These are phyloP conservation scores for Moringa oleifera DNA, from an alignment of 345 rosid genomes.

Conservation along the genomic window DNA sequence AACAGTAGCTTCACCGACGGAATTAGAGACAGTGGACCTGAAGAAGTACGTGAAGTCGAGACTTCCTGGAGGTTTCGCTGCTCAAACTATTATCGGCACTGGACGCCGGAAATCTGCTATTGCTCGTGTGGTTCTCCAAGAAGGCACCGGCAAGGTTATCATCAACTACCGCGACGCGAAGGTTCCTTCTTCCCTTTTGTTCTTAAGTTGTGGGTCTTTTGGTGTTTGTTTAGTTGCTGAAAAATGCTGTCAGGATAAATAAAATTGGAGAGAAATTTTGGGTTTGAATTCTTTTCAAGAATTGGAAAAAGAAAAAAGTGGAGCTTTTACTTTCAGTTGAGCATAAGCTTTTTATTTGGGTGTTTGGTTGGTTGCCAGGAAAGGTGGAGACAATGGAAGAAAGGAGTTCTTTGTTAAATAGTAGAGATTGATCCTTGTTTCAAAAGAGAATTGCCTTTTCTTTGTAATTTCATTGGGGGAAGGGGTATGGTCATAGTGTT, in stretches of 20 bases:
- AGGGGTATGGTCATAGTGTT: not conserved
- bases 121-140: slow-evolving; percentile 91
- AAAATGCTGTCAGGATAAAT: not conserved
- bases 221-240: not conserved
- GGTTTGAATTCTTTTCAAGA: no score
- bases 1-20: slow-evolving; percentile 42
- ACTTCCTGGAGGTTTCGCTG: slow-evolving; percentile 91
- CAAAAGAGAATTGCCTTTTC: not conserved
- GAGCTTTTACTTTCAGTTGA: no score
- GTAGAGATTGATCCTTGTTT: not conserved
- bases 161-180: slow-evolving; percentile 86
- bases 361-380: not conserved
- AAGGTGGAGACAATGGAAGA: not conserved
- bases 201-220: no score
- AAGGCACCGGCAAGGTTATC: slow-evolving; percentile 79
- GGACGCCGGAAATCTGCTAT: slow-evolving; percentile 90
- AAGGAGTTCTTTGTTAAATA: not conserved
- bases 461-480: no score
- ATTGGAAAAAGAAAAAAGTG: no score
- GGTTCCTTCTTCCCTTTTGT: no score
- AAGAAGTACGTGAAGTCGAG: slow-evolving; percentile 74
- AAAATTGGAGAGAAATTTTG: not conserved
- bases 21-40: slow-evolving; percentile 42
- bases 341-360: no score
- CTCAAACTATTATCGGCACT: slow-evolving; percentile 79